Evolutionary conservation across 495 filamentous ascomycete genomes (phyloP).

Genomic region (Neurospora pannonica): DNA sequence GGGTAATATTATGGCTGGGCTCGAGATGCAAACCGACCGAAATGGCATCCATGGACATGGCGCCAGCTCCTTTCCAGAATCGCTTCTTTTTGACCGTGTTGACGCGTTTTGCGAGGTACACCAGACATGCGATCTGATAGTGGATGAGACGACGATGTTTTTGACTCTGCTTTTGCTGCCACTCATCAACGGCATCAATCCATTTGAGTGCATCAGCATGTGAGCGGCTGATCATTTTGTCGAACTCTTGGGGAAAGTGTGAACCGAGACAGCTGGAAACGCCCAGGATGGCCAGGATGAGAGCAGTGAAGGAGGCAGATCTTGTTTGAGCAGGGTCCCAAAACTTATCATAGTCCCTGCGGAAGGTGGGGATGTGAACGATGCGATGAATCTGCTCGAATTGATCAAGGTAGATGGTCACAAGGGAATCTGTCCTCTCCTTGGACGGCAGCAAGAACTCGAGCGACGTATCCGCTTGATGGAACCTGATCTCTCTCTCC

Average conservation of each 20-base stretch:
- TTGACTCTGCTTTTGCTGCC: constrained; percentile 28
- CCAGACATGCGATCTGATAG: constrained; percentile 36
- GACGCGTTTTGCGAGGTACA: constrained; percentile 36
- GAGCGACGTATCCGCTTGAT: constrained; percentile 20
- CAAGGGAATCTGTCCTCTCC: constrained; percentile 27
- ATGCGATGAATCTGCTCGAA: constrained; percentile 39
- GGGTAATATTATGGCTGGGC: constrained; percentile 27
- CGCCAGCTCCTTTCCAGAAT: constrained; percentile 47
- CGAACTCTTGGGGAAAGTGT: constrained; percentile 24
- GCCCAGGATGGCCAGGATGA: constrained; percentile 33
- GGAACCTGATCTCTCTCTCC: constrained; percentile 26
- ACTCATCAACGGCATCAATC: constrained; percentile 30
- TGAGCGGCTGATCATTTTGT: constrained; percentile 25
- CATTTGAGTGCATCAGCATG: constrained; percentile 26
- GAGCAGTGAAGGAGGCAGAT: constrained; percentile 36
- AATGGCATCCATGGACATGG: constrained; percentile 47
- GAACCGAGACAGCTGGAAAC: constrained; percentile 28
- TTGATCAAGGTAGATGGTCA: constrained; percentile 34
- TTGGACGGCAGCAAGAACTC: constrained; percentile 31
- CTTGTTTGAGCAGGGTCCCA: constrained; percentile 31
- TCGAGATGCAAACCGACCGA: constrained; percentile 49
- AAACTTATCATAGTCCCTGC: constrained; percentile 32
- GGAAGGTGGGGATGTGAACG: constrained; percentile 37
- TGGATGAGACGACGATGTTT: constrained; percentile 35
- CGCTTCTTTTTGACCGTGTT: constrained; percentile 39